These are phyloP conservation scores for Apiospora malaysiana DNA, from an alignment of 2,329 filamentous ascomycete species.

Conservation along the genomic window DNA sequence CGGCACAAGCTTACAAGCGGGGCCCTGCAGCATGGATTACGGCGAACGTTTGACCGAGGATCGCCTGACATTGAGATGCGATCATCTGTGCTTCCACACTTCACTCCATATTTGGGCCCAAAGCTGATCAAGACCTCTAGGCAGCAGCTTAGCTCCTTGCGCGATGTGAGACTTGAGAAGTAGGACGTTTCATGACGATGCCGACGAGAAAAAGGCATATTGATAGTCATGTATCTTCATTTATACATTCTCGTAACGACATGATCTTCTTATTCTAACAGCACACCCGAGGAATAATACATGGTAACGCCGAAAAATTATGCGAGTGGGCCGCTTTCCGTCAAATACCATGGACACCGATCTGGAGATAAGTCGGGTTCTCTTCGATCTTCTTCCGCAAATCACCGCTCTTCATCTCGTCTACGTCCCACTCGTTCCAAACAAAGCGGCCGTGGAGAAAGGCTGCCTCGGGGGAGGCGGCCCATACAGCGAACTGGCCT, in stretches of 20 bases:
- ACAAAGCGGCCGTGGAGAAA: slow-evolving; percentile 54
- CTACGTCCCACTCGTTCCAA: slow-evolving; percentile 58
- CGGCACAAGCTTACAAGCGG: neutral
- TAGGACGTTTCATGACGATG: too few relatives aligned
- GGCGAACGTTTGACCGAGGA: neutral
- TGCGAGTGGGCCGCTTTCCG: neutral
- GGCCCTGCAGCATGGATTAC: neutral
- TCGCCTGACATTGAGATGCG: neutral
- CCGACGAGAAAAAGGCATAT: too few relatives aligned
- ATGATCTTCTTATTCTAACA: neutral
- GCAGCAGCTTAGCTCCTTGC: too few relatives aligned
- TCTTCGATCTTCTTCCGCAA: slow-evolving; percentile 34
- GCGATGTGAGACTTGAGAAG: too few relatives aligned
- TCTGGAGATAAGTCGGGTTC: slow-evolving; percentile 30
- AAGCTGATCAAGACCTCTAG: too few relatives aligned
- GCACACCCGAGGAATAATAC: too few relatives aligned
- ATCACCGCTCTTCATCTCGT: slow-evolving; percentile 47
- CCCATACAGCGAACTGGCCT: slow-evolving; percentile 48
- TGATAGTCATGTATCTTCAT: too few relatives aligned
- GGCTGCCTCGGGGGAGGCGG: slow-evolving; percentile 48
- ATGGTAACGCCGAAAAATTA: neutral
- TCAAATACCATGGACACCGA: slow-evolving; percentile 31
- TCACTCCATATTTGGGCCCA: too few relatives aligned
- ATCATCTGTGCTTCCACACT: neutral
- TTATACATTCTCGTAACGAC: too few relatives aligned